Evolutionary conservation across 495 filamentous ascomycete genomes (phyloP).

Genomic region (Xylaria curta): DNA sequence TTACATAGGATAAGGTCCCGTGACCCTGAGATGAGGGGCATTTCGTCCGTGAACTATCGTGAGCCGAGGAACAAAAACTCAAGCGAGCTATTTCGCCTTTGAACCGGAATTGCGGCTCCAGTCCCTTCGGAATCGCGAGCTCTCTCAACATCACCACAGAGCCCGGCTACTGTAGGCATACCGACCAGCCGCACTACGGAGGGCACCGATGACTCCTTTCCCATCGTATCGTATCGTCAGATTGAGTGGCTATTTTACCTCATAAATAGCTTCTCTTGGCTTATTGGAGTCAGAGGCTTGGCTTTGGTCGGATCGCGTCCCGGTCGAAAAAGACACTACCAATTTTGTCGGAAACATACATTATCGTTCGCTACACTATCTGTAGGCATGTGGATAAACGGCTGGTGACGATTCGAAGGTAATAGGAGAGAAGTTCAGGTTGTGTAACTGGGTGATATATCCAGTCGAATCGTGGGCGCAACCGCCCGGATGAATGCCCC

Average conservation of each 20-base stretch:
- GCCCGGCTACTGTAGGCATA: not conserved
- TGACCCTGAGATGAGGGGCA: conserved; percentile 4
- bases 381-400: not conserved
- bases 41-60: not conserved
- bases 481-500: not conserved
- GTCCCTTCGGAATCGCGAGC: not conserved
- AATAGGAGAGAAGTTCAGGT: not conserved
- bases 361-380: not conserved
- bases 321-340: not conserved
- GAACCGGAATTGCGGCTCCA: conserved; percentile 2
- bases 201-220: not conserved
- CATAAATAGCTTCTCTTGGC: conserved; percentile 13
- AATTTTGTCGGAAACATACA: not conserved
- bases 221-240: conserved; percentile 6
- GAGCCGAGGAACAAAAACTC: not conserved
- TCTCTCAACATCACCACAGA: not conserved
- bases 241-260: conserved; percentile 17
- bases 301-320: not conserved
- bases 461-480: not conserved
- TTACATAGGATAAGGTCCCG: not conserved
- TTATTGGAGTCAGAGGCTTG: conserved; percentile 21
- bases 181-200: not conserved
- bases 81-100: not conserved
- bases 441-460: not conserved
- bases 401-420: not conserved